Evolutionary conservation across 176 grass and related monocot genomes (phyloP), one percentile per base, ranked within the genome.

Genomic region (Phoenix roebelenii): DNA sequence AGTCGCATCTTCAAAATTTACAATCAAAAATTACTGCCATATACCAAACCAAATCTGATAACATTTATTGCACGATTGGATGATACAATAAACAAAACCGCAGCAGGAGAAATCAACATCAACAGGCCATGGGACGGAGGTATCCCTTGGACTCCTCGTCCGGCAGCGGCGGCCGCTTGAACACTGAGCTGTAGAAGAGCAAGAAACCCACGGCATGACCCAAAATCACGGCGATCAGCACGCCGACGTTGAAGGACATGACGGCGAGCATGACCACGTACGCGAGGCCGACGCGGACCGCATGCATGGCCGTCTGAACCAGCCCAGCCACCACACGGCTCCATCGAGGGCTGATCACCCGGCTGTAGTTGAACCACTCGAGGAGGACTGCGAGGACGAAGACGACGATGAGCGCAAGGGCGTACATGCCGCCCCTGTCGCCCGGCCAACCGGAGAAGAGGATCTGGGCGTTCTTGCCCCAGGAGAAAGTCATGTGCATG

Each of bases 161-260:
- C n/a, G 54, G n/a, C 16, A 2, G 19, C 16, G 19, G 52, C 16
- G n/a, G 2, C 52, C 6, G 2, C 54, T 22, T 55, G 16, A 22
- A 22, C 18, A 16, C n/a, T 3, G 54, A 7, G 4, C 12, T 22
- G 54, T 16, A 3, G 54, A 55, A 55, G 54, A 55, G 54, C 4
- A 55, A 22, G 54, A 20, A 55, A 5, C 54, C 54, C n/a, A 19
- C 17, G 17, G 54, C n/a, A 7, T 55, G 54, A 9, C 54, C 54
- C 54, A 55, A 22, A 18, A 55, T 12, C 17, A 16, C 17, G 54
- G 16, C 54, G 17, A 55, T 18, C 18, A 55, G 54, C 54, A 19
- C 54, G 17, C 54, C 54, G 54, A 15, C 54, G 54, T 55, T 55
- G 54, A 55, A 55, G 18, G 54, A 55, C 54, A 55, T 55, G 54